Evolutionary conservation across 2,329 filamentous ascomycete genomes (phyloP).

Genomic region (Colletotrichum noveboracense): DNA sequence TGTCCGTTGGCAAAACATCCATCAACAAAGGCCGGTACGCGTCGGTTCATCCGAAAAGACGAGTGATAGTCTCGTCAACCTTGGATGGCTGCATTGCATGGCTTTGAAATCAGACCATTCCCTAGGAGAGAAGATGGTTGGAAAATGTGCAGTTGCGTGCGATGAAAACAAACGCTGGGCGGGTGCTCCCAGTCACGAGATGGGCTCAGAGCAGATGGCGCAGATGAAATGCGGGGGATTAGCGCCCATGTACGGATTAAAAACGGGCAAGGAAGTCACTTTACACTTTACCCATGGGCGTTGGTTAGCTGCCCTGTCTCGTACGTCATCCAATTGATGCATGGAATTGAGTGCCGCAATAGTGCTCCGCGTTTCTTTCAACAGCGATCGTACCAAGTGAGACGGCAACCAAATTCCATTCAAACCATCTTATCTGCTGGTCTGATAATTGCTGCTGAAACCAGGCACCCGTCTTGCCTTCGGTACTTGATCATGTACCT

Average conservation of each 20-base stretch:
- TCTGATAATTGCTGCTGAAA: background rate
- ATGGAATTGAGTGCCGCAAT: background rate
- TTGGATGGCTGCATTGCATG: background rate
- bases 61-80: background rate
- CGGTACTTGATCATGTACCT: constrained; percentile 13
- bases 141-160: background rate
- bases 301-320: background rate
- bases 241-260: background rate
- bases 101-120: background rate
- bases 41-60: background rate
- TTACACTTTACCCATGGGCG: background rate
- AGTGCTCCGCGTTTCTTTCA: background rate
- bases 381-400: background rate
- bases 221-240: constrained; percentile 1
- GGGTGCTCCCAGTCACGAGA: background rate
- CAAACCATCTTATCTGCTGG: background rate
- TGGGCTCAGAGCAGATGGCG: background rate
- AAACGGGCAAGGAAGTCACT: background rate
- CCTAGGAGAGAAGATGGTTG: background rate
- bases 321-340: constrained; percentile 5
- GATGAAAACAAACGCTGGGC: background rate
- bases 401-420: background rate
- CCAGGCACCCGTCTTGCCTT: background rate
- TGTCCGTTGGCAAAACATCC: background rate
- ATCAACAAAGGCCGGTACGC: background rate